phyloP scores from a whole-genome alignment of 192 early-diverging fungal species.

The Backusella australiensis region DNA sequence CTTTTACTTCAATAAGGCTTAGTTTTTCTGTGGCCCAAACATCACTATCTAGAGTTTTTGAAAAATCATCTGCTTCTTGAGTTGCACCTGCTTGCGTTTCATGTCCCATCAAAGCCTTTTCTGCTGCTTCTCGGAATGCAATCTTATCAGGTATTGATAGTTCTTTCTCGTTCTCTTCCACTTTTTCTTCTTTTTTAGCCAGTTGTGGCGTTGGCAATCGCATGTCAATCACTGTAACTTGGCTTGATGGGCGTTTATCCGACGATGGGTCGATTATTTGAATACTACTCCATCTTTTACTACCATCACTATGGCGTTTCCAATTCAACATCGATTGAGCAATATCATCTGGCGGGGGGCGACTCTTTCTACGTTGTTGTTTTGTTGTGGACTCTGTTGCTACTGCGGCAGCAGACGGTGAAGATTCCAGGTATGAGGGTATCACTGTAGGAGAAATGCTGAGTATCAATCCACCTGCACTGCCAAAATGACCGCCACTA shows the following conservation, averaged over 20 bases:
- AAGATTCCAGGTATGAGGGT: background rate
- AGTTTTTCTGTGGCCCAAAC: background rate
- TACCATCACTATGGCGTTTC: constrained; percentile 24
- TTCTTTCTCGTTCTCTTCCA: background rate
- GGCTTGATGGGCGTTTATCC: background rate
- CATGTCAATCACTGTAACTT: background rate
- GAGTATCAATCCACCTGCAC: constrained; percentile 37
- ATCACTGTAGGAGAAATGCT: constrained; percentile 18
- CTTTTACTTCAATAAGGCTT: background rate
- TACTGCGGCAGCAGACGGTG: background rate
- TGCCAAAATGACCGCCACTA: constrained; percentile 32
- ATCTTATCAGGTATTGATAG: background rate
- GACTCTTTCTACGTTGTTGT: background rate
- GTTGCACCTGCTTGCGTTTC: background rate
- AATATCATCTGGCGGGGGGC: constrained; percentile 21
- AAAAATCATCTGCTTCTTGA: background rate
- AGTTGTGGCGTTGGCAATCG: background rate
- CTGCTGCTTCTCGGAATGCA: constrained; percentile 1
- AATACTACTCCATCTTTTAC: constrained; percentile 11
- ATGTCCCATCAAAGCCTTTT: background rate
- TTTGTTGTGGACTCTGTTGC: background rate
- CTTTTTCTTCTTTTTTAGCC: background rate
- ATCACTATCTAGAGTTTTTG: constrained; percentile 15
- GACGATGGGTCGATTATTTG: background rate
- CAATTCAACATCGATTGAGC: constrained; percentile 31